Conservation (phyloP, 257 asterid genomes). For the Orobanche coerulescens region DNA sequence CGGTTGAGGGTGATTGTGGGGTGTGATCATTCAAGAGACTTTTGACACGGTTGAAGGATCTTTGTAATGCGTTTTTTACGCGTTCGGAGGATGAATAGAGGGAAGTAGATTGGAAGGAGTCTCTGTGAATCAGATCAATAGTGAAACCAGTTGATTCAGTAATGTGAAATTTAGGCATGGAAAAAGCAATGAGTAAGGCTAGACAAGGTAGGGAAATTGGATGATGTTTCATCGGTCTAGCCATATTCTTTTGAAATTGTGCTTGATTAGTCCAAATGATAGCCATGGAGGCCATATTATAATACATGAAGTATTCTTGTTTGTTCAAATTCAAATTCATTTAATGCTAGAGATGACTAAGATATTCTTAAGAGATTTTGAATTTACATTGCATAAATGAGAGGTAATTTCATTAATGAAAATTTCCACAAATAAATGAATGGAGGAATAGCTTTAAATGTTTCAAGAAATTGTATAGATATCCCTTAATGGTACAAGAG, state of each 20-base stretch:
- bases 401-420: slow-evolving; percentile 7
- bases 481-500: background rate
- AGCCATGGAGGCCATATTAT: slow-evolving; percentile 11
- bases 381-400: slow-evolving; percentile 14
- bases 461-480: background rate
- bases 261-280: background rate
- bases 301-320: background rate
- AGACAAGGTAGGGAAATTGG: slow-evolving; percentile 10
- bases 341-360: slow-evolving; percentile 2
- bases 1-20: slow-evolving; percentile 13
- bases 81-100: slow-evolving; percentile 22
- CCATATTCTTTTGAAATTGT: background rate
- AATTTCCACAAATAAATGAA: slow-evolving; percentile 1
- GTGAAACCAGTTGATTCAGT: slow-evolving; percentile 40
- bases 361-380: background rate
- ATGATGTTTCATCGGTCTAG: slow-evolving; percentile 15
- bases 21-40: slow-evolving; percentile 10
- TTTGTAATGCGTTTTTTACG: slow-evolving; percentile 25
- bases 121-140: slow-evolving; percentile 54
- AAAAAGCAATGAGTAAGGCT: slow-evolving; percentile 11
- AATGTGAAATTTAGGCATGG: background rate
- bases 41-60: slow-evolving; percentile 36
- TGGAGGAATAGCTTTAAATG: background rate
- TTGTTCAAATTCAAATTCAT: background rate
- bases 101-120: slow-evolving; percentile 39